Percentiles rank a stretch among this genome's conserved stretches.
Evolutionary conservation across 2,329 filamentous ascomycete species (phyloP).

Genomic region (Sporothrix brunneoviolacea): DNA sequence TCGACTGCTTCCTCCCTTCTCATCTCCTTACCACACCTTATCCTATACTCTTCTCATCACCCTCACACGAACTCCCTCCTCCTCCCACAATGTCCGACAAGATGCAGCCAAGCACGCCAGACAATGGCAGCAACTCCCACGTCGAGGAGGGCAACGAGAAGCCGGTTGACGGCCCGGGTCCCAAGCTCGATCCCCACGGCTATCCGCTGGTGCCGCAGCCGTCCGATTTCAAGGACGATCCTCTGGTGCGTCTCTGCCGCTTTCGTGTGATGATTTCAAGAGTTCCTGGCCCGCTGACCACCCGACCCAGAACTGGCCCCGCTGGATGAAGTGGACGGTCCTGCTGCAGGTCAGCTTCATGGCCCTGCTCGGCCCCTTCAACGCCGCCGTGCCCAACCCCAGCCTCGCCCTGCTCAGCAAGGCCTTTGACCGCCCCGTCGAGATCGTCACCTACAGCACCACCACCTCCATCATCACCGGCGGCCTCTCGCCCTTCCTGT

Average conservation of each 20-base stretch:
- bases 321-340: constrained; percentile 17
- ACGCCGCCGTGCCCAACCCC: constrained; percentile 17
- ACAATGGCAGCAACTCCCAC: constrained; percentile 10
- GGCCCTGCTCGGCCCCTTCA: constrained; percentile 17
- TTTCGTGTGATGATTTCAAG: too few species aligned
- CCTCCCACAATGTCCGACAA: constrained; percentile 1
- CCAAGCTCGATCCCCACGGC: constrained; percentile 16
- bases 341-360: constrained; percentile 18
- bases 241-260: too few species aligned
- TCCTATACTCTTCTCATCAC: too few species aligned
- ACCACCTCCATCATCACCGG: constrained; percentile 17
- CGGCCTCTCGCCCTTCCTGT: constrained; percentile 12
- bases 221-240: constrained; percentile 15
- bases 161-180: background rate
- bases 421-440: constrained; percentile 7
- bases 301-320: constrained; percentile 21
- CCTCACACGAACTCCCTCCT: background rate
- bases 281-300: too few species aligned
- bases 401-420: constrained; percentile 10
- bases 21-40: background rate
- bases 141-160: constrained; percentile 10
- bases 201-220: constrained; percentile 16
- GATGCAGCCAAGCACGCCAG: background rate
- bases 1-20: background rate
- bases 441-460: constrained; percentile 15